Percentiles rank a stretch among this genome's conserved stretches.
Conservation (phyloP, 495 filamentous ascomycete genomes). For the Penicillium dipodomyicola region DNA sequence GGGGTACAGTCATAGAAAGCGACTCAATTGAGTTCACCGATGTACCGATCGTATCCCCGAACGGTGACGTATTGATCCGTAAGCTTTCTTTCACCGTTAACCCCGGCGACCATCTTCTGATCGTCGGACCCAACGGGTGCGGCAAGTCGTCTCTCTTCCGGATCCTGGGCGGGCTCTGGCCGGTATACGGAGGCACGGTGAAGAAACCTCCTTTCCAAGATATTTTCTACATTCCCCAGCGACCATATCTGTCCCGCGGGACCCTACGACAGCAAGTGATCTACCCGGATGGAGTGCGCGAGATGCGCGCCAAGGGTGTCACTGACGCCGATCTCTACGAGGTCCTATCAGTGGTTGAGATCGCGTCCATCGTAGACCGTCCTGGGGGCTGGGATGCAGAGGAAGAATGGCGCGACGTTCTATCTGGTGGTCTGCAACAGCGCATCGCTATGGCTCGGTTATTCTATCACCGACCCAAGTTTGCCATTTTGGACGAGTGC, state of each 20-base stretch:
- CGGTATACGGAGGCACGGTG: conserved; percentile 94
- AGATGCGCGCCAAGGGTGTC: conserved; percentile 80
- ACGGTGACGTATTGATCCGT: conserved; percentile 85
- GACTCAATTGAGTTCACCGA: conserved; percentile 80
- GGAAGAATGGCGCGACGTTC: conserved; percentile 91
- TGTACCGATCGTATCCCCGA: conserved; percentile 96
- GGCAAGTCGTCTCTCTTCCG: conserved; percentile 95
- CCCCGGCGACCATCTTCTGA: conserved; percentile 84
- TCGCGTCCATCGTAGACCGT: conserved; percentile 78
- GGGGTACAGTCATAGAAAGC: conserved; percentile 75
- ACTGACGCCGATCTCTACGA: conserved; percentile 76
- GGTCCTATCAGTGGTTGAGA: conserved; percentile 75
- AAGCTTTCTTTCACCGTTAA: conserved; percentile 82
- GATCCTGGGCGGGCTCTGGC: conserved; percentile 95
- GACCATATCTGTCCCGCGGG: conserved; percentile 87
- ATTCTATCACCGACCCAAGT: conserved; percentile 89
- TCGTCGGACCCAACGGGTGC: conserved; percentile 95
- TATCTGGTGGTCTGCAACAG: conserved; percentile 90
- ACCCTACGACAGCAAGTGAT: conserved; percentile 92
- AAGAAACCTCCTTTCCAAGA: conserved; percentile 82
- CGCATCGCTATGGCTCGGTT: conserved; percentile 96
- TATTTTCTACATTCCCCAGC: conserved; percentile 98
- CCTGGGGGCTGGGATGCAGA: conserved; percentile 89
- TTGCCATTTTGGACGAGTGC: conserved; percentile 94
- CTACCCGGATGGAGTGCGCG: conserved; percentile 85